phyloP scores from a whole-genome alignment of 306 rosid species.

The Acacia melanoxylon region DNA sequence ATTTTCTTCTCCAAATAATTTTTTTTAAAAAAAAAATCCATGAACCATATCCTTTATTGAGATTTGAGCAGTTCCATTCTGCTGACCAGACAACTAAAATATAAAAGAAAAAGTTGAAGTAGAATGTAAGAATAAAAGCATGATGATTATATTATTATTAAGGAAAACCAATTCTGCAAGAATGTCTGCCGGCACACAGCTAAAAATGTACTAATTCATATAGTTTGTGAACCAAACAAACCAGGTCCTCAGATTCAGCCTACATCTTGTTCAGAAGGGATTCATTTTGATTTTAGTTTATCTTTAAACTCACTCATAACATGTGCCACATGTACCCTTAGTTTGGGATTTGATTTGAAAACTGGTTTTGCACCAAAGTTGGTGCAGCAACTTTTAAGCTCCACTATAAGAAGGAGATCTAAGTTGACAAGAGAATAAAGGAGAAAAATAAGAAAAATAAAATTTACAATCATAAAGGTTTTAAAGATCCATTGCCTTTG shows the following conservation, averaged over 20 bases:
- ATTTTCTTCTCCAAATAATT: neutral
- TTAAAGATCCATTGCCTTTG: slow-evolving; percentile 33
- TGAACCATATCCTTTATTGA: neutral
- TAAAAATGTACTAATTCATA: neutral
- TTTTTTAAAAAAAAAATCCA: neutral
- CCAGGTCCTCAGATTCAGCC: neutral
- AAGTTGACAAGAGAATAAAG: slow-evolving; percentile 40
- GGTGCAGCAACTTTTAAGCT: slow-evolving; percentile 52
- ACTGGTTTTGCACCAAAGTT: slow-evolving; percentile 44
- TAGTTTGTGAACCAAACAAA: neutral
- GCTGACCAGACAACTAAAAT: neutral
- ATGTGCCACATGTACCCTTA: slow-evolving; percentile 27
- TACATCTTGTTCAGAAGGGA: neutral
- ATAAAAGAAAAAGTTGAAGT: neutral
- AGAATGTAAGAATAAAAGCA: neutral
- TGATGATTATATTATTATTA: neutral
- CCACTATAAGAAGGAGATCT: slow-evolving; percentile 34
- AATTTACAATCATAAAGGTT: slow-evolving; percentile 29
- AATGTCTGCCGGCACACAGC: neutral
- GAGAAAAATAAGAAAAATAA: neutral
- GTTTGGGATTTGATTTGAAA: slow-evolving; percentile 34
- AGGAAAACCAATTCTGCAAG: neutral
- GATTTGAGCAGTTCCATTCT: neutral
- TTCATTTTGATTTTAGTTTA: neutral
- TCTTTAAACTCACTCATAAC: neutral